phyloP scores from a whole-genome alignment of 345 rosid species.

The Eucalyptus tenuipes region DNA sequence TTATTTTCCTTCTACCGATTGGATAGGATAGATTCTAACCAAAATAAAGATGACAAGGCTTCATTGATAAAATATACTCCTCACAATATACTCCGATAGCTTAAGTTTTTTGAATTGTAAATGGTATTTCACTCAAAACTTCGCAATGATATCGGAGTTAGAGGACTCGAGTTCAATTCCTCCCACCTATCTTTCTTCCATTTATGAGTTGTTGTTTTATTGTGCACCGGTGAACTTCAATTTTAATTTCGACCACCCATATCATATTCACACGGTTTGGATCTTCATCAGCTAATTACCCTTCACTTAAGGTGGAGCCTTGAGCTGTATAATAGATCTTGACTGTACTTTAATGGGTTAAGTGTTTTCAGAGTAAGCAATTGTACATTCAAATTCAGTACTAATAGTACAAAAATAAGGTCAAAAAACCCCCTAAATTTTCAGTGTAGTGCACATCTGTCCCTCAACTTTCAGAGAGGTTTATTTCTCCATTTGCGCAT shows the following conservation, averaged over 20 bases:
- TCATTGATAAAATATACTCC: not conserved
- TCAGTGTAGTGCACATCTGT: not conserved
- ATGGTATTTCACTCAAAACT: not conserved
- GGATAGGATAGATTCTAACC: not conserved
- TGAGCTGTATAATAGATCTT: not conserved
- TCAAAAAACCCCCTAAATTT: not conserved
- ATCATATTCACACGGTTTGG: too few relatives aligned
- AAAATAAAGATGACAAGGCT: not conserved
- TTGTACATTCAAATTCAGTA: not conserved
- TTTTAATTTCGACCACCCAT: not conserved
- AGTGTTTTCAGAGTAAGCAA: not conserved
- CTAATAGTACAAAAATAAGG: not conserved
- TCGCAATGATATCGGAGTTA: not conserved
- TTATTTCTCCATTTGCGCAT: not conserved
- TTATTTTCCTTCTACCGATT: not conserved
- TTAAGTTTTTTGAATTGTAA: not conserved
- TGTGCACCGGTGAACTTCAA: not conserved
- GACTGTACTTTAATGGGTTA: not conserved
- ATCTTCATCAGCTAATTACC: not conserved
- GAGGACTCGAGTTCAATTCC: not conserved
- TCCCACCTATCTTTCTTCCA: not conserved
- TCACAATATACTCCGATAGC: not conserved
- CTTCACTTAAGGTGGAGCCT: not conserved
- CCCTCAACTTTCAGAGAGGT: not conserved
- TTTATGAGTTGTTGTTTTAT: not conserved